These are phyloP conservation scores for Tephrocybe sp. DNA, from an alignment of 768 basidiomycete species.

Conservation along the genomic window DNA sequence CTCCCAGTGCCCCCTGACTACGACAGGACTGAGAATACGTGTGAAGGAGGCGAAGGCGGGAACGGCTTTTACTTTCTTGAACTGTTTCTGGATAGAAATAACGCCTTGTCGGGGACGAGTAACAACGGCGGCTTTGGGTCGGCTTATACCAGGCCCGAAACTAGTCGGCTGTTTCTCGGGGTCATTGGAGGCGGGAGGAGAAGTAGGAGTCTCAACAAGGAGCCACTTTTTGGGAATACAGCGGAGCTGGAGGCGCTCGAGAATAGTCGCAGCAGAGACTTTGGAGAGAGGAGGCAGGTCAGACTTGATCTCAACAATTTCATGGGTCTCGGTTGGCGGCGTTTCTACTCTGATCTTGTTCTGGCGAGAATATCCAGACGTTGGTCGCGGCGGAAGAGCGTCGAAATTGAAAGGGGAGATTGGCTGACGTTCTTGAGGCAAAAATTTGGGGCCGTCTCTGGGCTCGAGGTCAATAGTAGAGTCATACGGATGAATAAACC, in stretches of 20 bases:
- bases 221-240: slow-evolving; percentile 41
- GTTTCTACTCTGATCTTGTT: background rate
- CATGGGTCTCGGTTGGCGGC: slow-evolving; percentile 4
- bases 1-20: slow-evolving; percentile 84
- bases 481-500: slow-evolving; percentile 49
- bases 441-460: slow-evolving; percentile 22
- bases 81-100: slow-evolving; percentile 25
- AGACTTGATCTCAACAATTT: slow-evolving; percentile 18
- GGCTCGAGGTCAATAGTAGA: slow-evolving; percentile 22
- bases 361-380: slow-evolving; percentile 7
- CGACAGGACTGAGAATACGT: slow-evolving; percentile 61
- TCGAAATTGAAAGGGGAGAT: slow-evolving; percentile 50
- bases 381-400: slow-evolving; percentile 35
- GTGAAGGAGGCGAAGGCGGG: slow-evolving; percentile 77
- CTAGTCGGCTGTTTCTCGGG: slow-evolving; percentile 18
- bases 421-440: slow-evolving; percentile 36
- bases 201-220: slow-evolving; percentile 7
- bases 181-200: background rate
- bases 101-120: slow-evolving; percentile 9
- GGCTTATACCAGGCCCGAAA: slow-evolving; percentile 3
- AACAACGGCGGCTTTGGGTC: slow-evolving; percentile 4
- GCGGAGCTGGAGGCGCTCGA: slow-evolving; percentile 40
- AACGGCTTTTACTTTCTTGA: slow-evolving; percentile 48
- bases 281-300: slow-evolving; percentile 19
- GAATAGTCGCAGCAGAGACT: slow-evolving; percentile 26